Evolutionary conservation across 768 basidiomycete species (phyloP).

Genomic region (Mycena olivaceomarginata): DNA sequence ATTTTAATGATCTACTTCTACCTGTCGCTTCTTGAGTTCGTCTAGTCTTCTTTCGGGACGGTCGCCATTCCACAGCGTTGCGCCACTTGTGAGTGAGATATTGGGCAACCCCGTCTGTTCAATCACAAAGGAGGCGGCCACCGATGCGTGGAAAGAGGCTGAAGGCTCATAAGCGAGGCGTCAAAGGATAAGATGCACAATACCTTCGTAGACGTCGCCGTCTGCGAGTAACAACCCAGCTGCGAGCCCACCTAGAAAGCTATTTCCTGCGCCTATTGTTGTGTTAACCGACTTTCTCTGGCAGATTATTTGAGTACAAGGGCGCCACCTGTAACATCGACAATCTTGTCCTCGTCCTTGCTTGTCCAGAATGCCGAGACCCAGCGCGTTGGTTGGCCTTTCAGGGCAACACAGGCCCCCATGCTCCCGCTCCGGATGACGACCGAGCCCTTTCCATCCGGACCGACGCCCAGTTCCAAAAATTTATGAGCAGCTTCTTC

Average conservation of each 20-base stretch:
- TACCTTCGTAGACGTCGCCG: slow-evolving; percentile 83
- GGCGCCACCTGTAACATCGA: slow-evolving; percentile 86
- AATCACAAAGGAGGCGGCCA: slow-evolving; percentile 89
- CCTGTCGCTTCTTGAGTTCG: slow-evolving; percentile 64
- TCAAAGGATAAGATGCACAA: slow-evolving; percentile 20
- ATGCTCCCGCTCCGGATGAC: slow-evolving; percentile 85
- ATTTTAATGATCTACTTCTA: slow-evolving; percentile 56
- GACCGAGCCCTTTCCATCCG: slow-evolving; percentile 71
- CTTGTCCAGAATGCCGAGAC: slow-evolving; percentile 83
- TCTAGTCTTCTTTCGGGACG: slow-evolving; percentile 75
- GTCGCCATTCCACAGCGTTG: slow-evolving; percentile 84
- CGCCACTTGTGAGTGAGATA: slow-evolving; percentile 56
- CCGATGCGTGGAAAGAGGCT: slow-evolving; percentile 85
- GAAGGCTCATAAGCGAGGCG: slow-evolving; percentile 35
- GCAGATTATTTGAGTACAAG: slow-evolving; percentile 21
- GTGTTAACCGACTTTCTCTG: slow-evolving; percentile 25
- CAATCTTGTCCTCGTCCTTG: slow-evolving; percentile 68
- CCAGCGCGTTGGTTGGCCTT: slow-evolving; percentile 71
- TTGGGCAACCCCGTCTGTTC: slow-evolving; percentile 88
- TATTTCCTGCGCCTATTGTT: slow-evolving; percentile 90
- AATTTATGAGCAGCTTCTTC: slow-evolving; percentile 82
- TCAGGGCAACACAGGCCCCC: slow-evolving; percentile 80
- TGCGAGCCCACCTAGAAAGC: slow-evolving; percentile 89
- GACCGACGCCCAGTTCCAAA: slow-evolving; percentile 76
- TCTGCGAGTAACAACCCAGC: slow-evolving; percentile 78